A percentile compares a stretch with the other conserved stretches of the same genome.
These are phyloP conservation scores for Solanum chaucha DNA, from an alignment of 257 asterid species.

Conservation along the genomic window DNA sequence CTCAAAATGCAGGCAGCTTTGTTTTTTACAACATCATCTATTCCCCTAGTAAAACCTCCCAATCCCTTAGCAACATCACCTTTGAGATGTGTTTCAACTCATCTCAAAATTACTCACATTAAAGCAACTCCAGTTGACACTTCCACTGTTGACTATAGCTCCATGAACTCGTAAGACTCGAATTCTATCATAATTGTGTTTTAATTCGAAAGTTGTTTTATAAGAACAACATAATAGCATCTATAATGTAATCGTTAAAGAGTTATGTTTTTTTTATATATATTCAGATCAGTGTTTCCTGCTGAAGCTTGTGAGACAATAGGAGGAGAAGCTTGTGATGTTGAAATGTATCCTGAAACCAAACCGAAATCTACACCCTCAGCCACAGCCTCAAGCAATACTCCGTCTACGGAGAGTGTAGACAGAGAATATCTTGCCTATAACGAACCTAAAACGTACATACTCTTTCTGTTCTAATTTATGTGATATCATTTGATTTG, in stretches of 20 bases:
- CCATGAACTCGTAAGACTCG: conserved; percentile 18
- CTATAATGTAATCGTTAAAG: no score
- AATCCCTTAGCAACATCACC: not conserved
- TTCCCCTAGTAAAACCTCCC: not conserved
- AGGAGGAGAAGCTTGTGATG: conserved; percentile 49
- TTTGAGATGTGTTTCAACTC: not conserved
- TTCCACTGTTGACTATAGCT: conserved; percentile 16
- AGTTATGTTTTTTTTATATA: not conserved
- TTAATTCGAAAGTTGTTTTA: not conserved
- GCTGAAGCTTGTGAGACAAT: conserved; percentile 61
- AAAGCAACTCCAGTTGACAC: conserved; percentile 6
- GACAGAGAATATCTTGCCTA: conserved; percentile 58
- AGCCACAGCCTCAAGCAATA: not conserved
- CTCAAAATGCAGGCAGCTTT: conserved; percentile 17
- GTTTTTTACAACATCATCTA: not conserved
- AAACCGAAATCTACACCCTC: conserved; percentile 19
- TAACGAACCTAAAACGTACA: conserved; percentile 16
- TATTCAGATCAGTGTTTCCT: conserved; percentile 38
- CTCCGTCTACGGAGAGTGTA: conserved; percentile 13
- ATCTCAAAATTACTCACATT: not conserved
- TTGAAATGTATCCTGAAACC: conserved; percentile 37
- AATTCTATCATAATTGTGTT: not conserved
- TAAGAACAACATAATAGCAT: not conserved
- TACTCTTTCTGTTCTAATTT: no score
- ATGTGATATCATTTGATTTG: not conserved